Conservation (phyloP, 1,284 basidiomycete genomes). For the Ganoderma lucidum region DNA sequence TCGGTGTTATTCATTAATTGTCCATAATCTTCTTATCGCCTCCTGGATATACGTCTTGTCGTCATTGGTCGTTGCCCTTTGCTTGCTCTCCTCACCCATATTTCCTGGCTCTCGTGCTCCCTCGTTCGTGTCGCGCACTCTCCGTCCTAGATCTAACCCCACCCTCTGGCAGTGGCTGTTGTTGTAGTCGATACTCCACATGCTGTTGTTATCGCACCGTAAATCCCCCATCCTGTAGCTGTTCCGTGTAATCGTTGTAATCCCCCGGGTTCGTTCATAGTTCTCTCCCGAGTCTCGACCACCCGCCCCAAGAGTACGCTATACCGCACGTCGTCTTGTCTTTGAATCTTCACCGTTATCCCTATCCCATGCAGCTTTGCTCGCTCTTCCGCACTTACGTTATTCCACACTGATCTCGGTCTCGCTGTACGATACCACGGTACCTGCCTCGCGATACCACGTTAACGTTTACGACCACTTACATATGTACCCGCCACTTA, state of each 20-base stretch:
- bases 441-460: background rate
- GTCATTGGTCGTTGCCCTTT: background rate
- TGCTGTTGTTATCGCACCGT: slow-evolving; percentile 9
- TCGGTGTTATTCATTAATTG: slow-evolving; percentile 2
- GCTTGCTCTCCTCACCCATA: slow-evolving; percentile 15
- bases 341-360: background rate
- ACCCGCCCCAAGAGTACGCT: slow-evolving; percentile 21
- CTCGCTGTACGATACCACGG: background rate
- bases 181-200: slow-evolving; percentile 15
- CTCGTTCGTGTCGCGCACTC: slow-evolving; percentile 4
- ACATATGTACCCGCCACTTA: background rate
- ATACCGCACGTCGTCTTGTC: slow-evolving; percentile 10
- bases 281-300: background rate
- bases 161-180: slow-evolving; percentile 5
- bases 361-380: background rate
- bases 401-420: slow-evolving; percentile 1
- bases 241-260: slow-evolving; percentile 17
- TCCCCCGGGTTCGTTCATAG: background rate
- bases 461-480: slow-evolving; percentile 5
- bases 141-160: slow-evolving; percentile 4
- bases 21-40: slow-evolving; percentile 8
- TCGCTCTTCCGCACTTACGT: background rate
- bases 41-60: background rate
- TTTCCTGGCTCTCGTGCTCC: slow-evolving; percentile 19
- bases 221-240: slow-evolving; percentile 9